Evolutionary conservation across 768 basidiomycete species (phyloP), one percentile per base, ranked within the genome.

Genomic region (Lyophyllum shimeji): DNA sequence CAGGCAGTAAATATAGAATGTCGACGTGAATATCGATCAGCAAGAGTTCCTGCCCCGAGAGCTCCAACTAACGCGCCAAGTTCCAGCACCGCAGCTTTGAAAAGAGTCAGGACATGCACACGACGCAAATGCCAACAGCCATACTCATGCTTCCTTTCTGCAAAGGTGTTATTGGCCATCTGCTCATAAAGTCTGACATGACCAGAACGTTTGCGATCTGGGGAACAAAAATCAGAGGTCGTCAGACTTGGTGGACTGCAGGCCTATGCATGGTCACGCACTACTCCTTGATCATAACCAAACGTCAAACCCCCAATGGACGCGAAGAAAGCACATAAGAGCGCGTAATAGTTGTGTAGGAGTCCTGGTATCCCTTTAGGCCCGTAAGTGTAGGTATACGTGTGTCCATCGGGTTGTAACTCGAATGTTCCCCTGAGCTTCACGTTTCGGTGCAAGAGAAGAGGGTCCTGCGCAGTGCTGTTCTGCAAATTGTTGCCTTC

Each of bases 221-320:
- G 33, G 7, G n/a, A 44, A 12, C 49, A 5, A 40, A 15, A 15
- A 40, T 40, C 17, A 18, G n/a, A 40, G n/a, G 3, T 40, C 17
- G 17, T 18, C 18, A 17, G 34, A 40, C 34, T 40, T 3, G 39
- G 31, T 27, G 23, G 37, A 20, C 7, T 39, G 21, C 17, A 15
- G 23, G 13, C 46, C 6, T 24, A 20, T 33, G 23, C 11, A 42
- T 42, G 17, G 13, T 29, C 0, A 69, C 73, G 44, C 61, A 79
- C 80, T 46, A 92, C 90, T 34, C 90, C 90, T 65, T 92, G 90
- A 63, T 91, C 90, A 64, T 92, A 92, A 8, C 90, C 90, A 68
- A 92, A 92, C 13, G 86, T 83, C 53, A 91, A 66, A 0, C 89
- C 89, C 1, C 90, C 90, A 61, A 92, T 81, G 9, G 85, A 87